Conservation (phyloP, 2,329 filamentous ascomycete species). For the Pochonia chlamydosporia region DNA sequence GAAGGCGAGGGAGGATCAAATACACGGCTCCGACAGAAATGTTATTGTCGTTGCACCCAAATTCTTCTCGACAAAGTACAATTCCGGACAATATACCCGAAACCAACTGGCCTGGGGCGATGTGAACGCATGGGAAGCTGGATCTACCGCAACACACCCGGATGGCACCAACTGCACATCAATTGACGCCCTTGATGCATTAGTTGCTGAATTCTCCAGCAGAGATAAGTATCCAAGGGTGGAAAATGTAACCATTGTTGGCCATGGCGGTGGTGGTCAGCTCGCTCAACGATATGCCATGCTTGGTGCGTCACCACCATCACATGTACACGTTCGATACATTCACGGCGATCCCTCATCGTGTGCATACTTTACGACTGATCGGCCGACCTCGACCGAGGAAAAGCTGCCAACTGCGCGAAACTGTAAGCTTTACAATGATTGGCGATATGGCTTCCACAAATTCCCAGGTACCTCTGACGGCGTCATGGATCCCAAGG, state of each 20-base stretch:
- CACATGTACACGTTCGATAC: not conserved
- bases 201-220: not conserved
- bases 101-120: not conserved
- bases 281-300: not conserved
- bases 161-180: not conserved
- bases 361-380: not conserved
- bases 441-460: constrained; percentile 7
- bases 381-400: not conserved
- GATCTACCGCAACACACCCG: not conserved
- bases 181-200: not conserved
- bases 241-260: not conserved
- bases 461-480: not conserved
- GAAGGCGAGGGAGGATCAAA: not conserved
- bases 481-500: not conserved
- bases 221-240: not conserved
- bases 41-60: not conserved
- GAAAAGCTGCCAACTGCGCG: not conserved
- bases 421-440: not conserved
- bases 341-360: not conserved
- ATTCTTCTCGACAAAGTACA: not conserved
- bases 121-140: not conserved
- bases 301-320: not conserved
- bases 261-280: not conserved
- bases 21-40: not conserved
- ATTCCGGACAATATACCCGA: not conserved